These are phyloP conservation scores for Hsuehochloa calcarea DNA, from an alignment of 176 grass and related monocot species.

Conservation along the genomic window DNA sequence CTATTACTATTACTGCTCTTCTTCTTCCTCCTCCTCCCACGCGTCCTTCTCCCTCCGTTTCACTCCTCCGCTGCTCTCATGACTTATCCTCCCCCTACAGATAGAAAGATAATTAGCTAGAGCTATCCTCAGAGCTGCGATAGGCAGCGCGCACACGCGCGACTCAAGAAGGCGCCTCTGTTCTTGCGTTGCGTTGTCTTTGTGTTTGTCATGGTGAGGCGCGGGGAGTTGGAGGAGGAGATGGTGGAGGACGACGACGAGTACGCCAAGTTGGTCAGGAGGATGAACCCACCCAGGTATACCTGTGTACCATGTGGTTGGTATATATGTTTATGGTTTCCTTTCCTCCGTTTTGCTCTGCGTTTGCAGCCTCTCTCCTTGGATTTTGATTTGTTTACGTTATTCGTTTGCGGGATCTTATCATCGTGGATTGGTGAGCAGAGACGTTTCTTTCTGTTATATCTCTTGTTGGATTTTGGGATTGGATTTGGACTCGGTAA, in stretches of 20 bases:
- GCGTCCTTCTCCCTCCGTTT: background rate
- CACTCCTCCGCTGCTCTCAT: background rate
- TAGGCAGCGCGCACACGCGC: no score
- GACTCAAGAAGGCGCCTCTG: background rate
- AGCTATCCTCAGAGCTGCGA: background rate
- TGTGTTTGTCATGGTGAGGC: constrained; percentile 4
- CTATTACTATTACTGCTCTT: background rate
- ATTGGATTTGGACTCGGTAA: background rate
- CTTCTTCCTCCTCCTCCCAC: no score
- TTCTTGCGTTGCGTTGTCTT: background rate
- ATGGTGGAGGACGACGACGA: constrained; percentile 41
- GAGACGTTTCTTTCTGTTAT: background rate
- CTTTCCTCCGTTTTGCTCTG: background rate
- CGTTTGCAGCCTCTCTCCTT: background rate
- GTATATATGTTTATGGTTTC: background rate
- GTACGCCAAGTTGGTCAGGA: constrained; percentile 52
- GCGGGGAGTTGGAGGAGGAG: background rate
- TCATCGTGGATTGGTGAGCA: background rate
- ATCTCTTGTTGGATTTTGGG: background rate
- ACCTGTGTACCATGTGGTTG: no score
- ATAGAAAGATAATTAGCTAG: background rate
- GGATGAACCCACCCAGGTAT: constrained; percentile 63
- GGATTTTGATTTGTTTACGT: background rate
- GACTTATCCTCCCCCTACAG: background rate
- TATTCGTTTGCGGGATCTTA: background rate